Evolutionary conservation across 2,329 filamentous ascomycete species (phyloP), one percentile per base, ranked within the genome.

Genomic region (Sclerotinia nivalis): DNA sequence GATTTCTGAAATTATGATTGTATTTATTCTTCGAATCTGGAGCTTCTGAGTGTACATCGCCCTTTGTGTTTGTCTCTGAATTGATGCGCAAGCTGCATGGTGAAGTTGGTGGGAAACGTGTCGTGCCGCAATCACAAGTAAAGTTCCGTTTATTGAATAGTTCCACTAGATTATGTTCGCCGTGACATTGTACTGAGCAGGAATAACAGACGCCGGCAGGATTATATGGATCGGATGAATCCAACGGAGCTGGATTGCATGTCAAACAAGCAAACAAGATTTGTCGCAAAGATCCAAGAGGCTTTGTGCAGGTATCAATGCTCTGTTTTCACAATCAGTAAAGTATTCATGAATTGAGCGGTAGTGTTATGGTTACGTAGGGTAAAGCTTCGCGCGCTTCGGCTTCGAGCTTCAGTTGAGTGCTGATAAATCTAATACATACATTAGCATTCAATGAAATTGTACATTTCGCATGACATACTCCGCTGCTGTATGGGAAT

Each of bases 131-230:
- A 80, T 99, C 96, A 82, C 96, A 99, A 54, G 92, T 92, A 77
- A 99, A 98, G 81, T 97, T 90, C 77, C 96, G 90, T 83, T 97
- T 98, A 78, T 88, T 91, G 82, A 99, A 99, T 28, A 99, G 91
- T 81, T 99, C 96, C 64, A 98, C 96, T 37, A 99, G 88, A 1
- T 87, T 91, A 79, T 99, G 96, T 77, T 98, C 94, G 74, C 96
- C 95, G 77, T 99, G 96, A 79, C 96, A 99, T 75, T 95, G 92
- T 71, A 99, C 93, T 9, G 95, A 97, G 82, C 96, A 99, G 31
- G 94, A 92, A 77, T 99, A 99, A 84, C 96, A 99, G 69, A 99
- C 88, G 37, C 92, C 96, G 4, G 95, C 96, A 9, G 91, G 84
- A 10, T 83, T 87, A 79, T 91, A 92, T 0, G 89, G 83, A 64